A percentile compares a stretch with the other conserved stretches of the same genome.
phyloP scores from a whole-genome alignment of 139 green algal genomes.

The Pseudopediastrum boryanum region DNA sequence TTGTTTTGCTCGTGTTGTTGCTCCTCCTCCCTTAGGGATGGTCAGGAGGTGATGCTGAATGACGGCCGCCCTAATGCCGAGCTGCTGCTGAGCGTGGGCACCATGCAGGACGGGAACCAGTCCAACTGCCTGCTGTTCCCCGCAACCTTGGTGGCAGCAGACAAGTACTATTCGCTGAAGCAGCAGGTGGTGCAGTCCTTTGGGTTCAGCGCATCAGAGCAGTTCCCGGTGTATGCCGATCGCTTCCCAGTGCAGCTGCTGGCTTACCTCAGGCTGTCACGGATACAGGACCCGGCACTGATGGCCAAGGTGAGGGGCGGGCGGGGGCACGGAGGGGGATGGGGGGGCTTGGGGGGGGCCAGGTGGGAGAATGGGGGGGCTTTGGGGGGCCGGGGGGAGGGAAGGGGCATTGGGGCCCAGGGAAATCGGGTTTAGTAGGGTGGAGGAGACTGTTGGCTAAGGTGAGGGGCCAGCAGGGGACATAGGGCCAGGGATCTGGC shows the following conservation, averaged over 20 bases:
- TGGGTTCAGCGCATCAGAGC: conserved; percentile 62
- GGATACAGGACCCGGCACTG: conserved; percentile 60
- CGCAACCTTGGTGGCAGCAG: conserved; percentile 43
- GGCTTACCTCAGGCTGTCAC: conserved; percentile 85
- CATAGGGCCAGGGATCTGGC: too few species aligned
- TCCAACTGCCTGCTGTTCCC: conserved; percentile 30
- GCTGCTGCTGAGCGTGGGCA: conserved; percentile 80
- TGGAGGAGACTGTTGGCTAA: too few species aligned
- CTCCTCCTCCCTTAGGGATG: conserved; percentile 48
- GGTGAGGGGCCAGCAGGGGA: too few species aligned
- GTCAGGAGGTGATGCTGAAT: conserved; percentile 72
- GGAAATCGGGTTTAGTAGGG: too few species aligned
- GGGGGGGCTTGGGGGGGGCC: too few species aligned
- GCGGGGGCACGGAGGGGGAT: too few species aligned
- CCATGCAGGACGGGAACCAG: conserved; percentile 58
- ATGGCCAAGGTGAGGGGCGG: conserved; percentile 55
- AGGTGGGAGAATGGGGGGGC: too few species aligned
- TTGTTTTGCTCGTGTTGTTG: too few species aligned
- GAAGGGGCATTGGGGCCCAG: too few species aligned
- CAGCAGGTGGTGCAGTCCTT: conserved; percentile 69
- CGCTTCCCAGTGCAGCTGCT: conserved; percentile 91
- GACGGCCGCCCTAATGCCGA: conserved; percentile 85
- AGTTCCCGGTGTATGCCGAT: conserved; percentile 92
- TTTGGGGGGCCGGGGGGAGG: too few species aligned
- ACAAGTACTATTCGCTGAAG: conserved; percentile 68